phyloP scores from a whole-genome alignment of 352 stramenopile genomes.

The Pythium volutum region DNA sequence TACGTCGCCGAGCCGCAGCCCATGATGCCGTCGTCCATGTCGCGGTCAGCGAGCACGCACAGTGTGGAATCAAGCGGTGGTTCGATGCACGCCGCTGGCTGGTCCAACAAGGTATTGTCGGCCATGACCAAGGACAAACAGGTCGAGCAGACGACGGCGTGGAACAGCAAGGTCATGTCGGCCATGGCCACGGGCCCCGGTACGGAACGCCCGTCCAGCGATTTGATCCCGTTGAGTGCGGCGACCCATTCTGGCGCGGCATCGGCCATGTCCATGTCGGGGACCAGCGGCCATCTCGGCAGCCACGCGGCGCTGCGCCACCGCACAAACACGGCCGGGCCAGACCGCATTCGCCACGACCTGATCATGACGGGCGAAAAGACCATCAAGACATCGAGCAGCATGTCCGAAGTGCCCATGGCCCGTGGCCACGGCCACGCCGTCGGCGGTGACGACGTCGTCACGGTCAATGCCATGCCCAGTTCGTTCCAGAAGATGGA shows the following conservation, averaged over 20 bases:
- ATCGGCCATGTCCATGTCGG: not conserved
- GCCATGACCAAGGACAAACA: slow-evolving; percentile 35
- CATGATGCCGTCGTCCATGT: not conserved
- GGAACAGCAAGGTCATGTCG: slow-evolving; percentile 28
- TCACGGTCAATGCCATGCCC: slow-evolving; percentile 51
- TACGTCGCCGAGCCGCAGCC: slow-evolving; percentile 1
- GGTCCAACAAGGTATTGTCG: slow-evolving; percentile 57
- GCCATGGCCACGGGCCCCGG: not conserved
- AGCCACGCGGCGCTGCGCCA: slow-evolving; percentile 8
- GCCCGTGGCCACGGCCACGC: slow-evolving; percentile 10
- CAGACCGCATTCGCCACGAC: slow-evolving; percentile 24
- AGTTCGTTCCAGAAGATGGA: slow-evolving; percentile 74
- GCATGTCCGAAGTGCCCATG: slow-evolving; percentile 11
- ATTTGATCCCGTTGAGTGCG: slow-evolving; percentile 13
- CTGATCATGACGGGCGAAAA: slow-evolving; percentile 10
- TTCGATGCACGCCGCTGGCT: slow-evolving; percentile 35
- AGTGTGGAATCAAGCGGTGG: slow-evolving; percentile 4
- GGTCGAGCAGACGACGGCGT: slow-evolving; percentile 30
- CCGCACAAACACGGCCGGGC: slow-evolving; percentile 18
- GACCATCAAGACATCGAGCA: slow-evolving; percentile 14
- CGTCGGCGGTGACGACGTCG: slow-evolving; percentile 36
- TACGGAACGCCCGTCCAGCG: slow-evolving; percentile 3
- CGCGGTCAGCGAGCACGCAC: slow-evolving; percentile 6
- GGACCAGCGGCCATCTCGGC: not conserved
- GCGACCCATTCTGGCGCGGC: not conserved